Percentiles rank a stretch among this genome's conserved stretches.
Evolutionary conservation across 2,329 filamentous ascomycete species (phyloP).

Genomic region (Cladosporium austrohemisphaericum): DNA sequence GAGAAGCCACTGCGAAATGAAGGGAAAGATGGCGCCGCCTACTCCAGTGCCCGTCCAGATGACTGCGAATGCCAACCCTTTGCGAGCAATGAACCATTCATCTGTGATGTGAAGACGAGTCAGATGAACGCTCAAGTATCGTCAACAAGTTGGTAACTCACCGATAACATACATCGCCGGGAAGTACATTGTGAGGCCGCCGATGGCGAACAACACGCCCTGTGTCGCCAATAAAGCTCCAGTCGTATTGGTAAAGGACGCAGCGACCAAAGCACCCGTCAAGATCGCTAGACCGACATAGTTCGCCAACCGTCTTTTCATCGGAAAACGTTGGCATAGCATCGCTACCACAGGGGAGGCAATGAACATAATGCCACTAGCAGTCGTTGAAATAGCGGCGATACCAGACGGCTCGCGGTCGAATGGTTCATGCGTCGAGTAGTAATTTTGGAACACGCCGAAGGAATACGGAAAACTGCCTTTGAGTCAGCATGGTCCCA

Average conservation of each 20-base stretch:
- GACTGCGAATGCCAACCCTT: no score
- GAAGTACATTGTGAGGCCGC: constrained; percentile 50
- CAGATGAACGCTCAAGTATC: no score
- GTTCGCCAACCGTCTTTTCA: constrained; percentile 34
- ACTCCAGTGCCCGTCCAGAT: constrained; percentile 44
- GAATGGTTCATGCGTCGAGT: constrained; percentile 23
- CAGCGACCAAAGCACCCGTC: constrained; percentile 34
- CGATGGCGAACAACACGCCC: constrained; percentile 40
- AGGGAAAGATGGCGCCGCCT: constrained; percentile 44
- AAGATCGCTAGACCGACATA: constrained; percentile 37
- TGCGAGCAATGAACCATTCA: no score
- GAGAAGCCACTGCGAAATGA: constrained; percentile 42
- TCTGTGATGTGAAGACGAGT: no score
- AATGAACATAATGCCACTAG: constrained; percentile 47
- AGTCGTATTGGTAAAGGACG: constrained; percentile 35
- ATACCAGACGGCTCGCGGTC: constrained; percentile 30
- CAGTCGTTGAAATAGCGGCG: constrained; percentile 45
- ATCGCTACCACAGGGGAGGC: constrained; percentile 40
- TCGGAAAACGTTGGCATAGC: constrained; percentile 37
- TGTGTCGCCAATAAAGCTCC: constrained; percentile 38
- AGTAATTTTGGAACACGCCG: constrained; percentile 28
- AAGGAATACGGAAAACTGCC: constrained; percentile 23
- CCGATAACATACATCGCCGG: constrained; percentile 49
- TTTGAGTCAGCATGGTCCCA: background rate
- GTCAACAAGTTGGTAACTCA: no score